A percentile compares a stretch with the other conserved stretches of the same genome.
Conservation (phyloP, 129 eudicot genomes). For the Pittosporum tobira region DNA sequence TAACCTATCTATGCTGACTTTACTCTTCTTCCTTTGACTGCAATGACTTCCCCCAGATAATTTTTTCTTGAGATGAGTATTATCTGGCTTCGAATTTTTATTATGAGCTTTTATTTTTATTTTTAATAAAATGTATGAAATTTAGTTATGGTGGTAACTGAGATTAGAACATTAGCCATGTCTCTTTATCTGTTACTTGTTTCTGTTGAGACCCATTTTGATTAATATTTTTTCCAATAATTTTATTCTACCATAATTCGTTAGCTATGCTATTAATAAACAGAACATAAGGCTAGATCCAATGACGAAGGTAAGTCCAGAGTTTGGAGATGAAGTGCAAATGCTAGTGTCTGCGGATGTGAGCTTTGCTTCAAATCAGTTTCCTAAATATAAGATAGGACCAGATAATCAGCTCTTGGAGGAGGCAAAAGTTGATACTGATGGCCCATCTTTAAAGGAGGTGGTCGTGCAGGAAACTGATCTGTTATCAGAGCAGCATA, state of each 20-base stretch:
- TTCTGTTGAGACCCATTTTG: not conserved
- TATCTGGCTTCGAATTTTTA: not conserved
- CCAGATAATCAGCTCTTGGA: slow-evolving; percentile 75
- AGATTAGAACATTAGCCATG: not conserved
- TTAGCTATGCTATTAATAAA: not conserved
- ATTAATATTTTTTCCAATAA: not conserved
- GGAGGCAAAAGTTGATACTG: slow-evolving; percentile 54
- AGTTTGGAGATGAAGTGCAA: slow-evolving; percentile 43
- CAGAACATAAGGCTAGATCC: slow-evolving; percentile 22
- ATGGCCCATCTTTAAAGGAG: slow-evolving; percentile 79
- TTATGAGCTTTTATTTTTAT: not conserved
- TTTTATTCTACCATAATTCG: not conserved
- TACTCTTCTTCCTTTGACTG: not conserved
- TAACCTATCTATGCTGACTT: not conserved
- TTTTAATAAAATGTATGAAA: not conserved
- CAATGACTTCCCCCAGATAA: too few relatives aligned
- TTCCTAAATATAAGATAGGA: slow-evolving; percentile 85
- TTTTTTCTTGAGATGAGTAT: not conserved
- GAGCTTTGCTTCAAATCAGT: slow-evolving; percentile 61
- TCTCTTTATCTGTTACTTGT: not conserved
- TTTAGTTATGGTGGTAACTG: slow-evolving; percentile 1
- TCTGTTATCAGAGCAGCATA: slow-evolving; percentile 76
- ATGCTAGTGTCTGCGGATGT: slow-evolving; percentile 66
- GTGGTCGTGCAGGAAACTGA: slow-evolving; percentile 68
- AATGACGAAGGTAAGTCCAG: slow-evolving; percentile 95